Evolutionary conservation across 192 early-diverging fungal species (phyloP).

Genomic region (Backusella psychrophila): DNA sequence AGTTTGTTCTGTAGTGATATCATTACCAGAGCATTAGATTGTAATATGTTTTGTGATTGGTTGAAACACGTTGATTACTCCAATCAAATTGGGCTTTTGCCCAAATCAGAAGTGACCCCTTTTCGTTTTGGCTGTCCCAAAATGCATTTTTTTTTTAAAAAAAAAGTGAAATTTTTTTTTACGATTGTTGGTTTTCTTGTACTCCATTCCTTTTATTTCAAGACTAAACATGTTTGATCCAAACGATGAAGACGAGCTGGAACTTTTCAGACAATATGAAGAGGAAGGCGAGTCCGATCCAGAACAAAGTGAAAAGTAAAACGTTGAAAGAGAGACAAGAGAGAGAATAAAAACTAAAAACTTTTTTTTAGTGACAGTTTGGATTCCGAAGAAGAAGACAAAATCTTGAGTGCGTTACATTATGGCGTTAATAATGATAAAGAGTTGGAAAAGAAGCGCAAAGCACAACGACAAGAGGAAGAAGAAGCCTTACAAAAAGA

Average conservation of each 20-base stretch:
- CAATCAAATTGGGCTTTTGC: no score
- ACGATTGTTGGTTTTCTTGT: neutral
- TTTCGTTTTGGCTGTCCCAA: neutral
- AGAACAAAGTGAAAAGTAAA: neutral
- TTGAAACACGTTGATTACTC: no score
- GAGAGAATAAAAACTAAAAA: neutral
- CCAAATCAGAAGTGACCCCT: neutral
- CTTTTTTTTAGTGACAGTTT: neutral
- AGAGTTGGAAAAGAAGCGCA: neutral
- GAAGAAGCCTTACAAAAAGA: neutral
- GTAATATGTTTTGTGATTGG: no score
- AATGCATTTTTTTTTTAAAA: neutral
- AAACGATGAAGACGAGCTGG: neutral
- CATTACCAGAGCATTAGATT: no score
- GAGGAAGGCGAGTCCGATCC: neutral
- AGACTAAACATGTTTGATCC: neutral
- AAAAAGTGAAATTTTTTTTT: neutral
- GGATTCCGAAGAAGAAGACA: slow-evolving; percentile 3
- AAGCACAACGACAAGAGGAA: neutral
- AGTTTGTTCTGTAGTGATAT: no score
- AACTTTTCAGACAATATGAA: neutral
- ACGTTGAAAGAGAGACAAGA: neutral
- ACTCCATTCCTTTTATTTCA: neutral
- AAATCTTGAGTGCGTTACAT: slow-evolving; percentile 3
- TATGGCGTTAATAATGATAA: neutral